Evolutionary conservation across 2,329 filamentous ascomycete genomes (phyloP), one percentile per base, ranked within the genome.

Genomic region (Sclerotinia minor): DNA sequence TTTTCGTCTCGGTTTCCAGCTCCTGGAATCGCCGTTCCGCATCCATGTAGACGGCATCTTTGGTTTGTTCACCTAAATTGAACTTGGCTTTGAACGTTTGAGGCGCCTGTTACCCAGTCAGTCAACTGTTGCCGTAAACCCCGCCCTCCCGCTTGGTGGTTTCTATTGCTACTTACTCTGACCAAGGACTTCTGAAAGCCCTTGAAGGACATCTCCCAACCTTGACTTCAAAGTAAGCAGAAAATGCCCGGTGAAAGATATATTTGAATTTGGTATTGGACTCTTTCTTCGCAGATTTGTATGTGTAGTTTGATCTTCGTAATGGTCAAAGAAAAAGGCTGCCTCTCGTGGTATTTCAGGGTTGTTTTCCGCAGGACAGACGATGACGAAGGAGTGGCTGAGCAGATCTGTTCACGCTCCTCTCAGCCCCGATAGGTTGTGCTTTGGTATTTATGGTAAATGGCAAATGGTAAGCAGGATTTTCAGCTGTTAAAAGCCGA

Each of bases 1-100:
- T 94, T 84, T 97, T 98, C 47, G 95, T 98, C 82, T 99, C 94
- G 72, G 84, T 90, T 81, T 99, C 95, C 72, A 99, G 86, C 81
- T 99, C 95, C 72, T 92, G 85, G 78, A 98, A 99, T 60, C 95
- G 89, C 71, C 94, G 88, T 79, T 99, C 95, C 71, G 95, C 92
- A 80, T 99, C 95, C 71, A 92, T 89, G 79, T 97, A 99, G 76
- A 99, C 90, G 59, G 92, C 84, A 82, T 99, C 95, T 79, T 98
- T 97, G 74, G 93, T 96, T 78, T 94, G 87, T 75, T 98, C 95
- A 79, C 95, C 95, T 74, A 98, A 88, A 78, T 97, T 98, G 84
- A 99, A 97, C 76, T 88, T 92, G 76, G 89, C 84, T 80, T 94
- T 96, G 83, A 99, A 86, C 76, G 89, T 89, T 85, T 99, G 95